Evolutionary conservation across 345 rosid species (phyloP), one percentile per base, ranked within the genome.

Genomic region (Eutrema japonicum): DNA sequence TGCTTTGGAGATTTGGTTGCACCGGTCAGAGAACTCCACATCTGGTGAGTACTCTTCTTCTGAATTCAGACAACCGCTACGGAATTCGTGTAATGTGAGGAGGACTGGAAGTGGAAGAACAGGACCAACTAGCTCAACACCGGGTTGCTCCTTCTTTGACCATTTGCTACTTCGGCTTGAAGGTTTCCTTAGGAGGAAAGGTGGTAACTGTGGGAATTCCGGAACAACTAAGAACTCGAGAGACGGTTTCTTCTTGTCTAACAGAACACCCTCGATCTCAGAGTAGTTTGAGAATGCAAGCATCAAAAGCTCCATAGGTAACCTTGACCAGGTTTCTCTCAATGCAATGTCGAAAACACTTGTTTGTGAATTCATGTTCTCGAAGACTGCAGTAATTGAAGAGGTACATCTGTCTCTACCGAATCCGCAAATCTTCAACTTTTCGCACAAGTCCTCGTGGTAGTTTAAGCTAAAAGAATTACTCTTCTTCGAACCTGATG

Each of bases 151-250:
- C 57, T 76, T 81, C n/a, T 58, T 62, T 30, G 90, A 79, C 89
- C 89, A 83, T 83, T 71, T 87, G 49, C 66, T 83, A 77, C 92
- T 85, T 32, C 83, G 76, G 66, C 65, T 62, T 22, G 91, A 82
- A 52, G 89, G 92, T 67, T 75, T 78, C 77, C 87, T 80, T 32
- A 89, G 60, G 47, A 82, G 18, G 77, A 83, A 89, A 13, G 95
- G 95, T 5, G 86, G 92, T 68, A 87, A 77, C 73, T 89, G 90
- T 18, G 83, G 84, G 2, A 55, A 18, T 40, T 89, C 88, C 6
- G 91, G 88, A 73, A 89, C 89, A 68, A 22, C 72, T 71, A 76
- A 78, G 72, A 88, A 90, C 64, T 90, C 94, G 67, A 87, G 84
- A 68, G 83, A 72, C 30, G 62, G 64, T 64, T 74, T 79, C 67